These are phyloP conservation scores for Bathelium albidoporum DNA, from an alignment of 495 filamentous ascomycete genomes.

Conservation along the genomic window DNA sequence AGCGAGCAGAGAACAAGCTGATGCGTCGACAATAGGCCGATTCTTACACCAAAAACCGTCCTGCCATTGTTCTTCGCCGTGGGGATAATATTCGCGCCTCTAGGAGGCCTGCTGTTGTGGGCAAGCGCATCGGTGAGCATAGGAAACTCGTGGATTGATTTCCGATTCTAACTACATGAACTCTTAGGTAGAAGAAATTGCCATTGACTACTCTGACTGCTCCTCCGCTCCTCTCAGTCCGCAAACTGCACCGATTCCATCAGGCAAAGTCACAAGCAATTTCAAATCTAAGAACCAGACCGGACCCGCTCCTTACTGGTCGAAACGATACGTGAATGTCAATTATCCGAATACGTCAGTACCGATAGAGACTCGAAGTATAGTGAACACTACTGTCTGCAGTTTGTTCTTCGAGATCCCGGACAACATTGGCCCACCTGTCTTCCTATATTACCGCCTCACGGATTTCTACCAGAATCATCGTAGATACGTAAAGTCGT, in stretches of 20 bases:
- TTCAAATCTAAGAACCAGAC: slow-evolving; percentile 48
- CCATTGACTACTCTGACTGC: slow-evolving; percentile 84
- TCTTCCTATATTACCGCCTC: slow-evolving; percentile 86
- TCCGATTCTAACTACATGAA: slow-evolving; percentile 9
- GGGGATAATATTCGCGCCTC: slow-evolving; percentile 77
- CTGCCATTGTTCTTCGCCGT: slow-evolving; percentile 81
- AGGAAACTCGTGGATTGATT: neutral
- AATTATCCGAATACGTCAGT: slow-evolving; percentile 6
- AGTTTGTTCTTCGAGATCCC: slow-evolving; percentile 66
- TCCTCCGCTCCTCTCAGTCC: slow-evolving; percentile 36
- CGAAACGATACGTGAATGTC: slow-evolving; percentile 21
- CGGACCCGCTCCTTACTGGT: slow-evolving; percentile 32
- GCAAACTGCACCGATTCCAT: slow-evolving; percentile 37
- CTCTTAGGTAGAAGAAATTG: slow-evolving; percentile 73
- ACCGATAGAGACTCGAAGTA: slow-evolving; percentile 11
- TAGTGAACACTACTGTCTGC: slow-evolving; percentile 39
- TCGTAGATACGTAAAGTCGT: slow-evolving; percentile 84
- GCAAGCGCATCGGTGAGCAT: slow-evolving; percentile 59
- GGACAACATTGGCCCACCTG: slow-evolving; percentile 63
- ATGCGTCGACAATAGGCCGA: slow-evolving; percentile 49
- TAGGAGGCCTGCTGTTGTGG: slow-evolving; percentile 75
- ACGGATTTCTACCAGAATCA: slow-evolving; percentile 99
- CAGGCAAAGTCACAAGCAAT: slow-evolving; percentile 46
- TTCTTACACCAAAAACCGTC: slow-evolving; percentile 86
- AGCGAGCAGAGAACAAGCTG: slow-evolving; percentile 5